Conservation (phyloP, 1,284 basidiomycete genomes). For the Rhodotorula sp. region DNA sequence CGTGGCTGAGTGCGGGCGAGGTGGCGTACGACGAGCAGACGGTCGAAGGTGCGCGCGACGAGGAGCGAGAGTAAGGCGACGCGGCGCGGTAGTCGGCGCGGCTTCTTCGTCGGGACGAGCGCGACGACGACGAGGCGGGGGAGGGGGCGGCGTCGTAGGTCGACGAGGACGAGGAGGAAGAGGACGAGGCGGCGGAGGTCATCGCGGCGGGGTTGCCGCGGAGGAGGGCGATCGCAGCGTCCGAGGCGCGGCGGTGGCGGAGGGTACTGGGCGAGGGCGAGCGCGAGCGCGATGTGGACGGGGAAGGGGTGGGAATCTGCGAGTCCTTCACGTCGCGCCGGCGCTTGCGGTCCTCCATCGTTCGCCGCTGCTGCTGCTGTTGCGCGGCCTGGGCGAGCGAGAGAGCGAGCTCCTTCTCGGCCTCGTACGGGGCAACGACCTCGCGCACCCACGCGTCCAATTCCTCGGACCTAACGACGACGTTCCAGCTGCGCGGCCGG, state of each 20-base stretch:
- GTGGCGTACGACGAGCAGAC: conserved; percentile 28
- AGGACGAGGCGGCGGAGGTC: background rate
- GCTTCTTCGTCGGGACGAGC: conserved; percentile 6
- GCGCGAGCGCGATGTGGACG: conserved; percentile 35
- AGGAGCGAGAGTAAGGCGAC: conserved; percentile 36
- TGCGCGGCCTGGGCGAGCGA: conserved; percentile 22
- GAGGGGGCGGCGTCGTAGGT: conserved; percentile 11
- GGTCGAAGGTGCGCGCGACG: conserved; percentile 29
- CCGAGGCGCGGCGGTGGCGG: conserved; percentile 37
- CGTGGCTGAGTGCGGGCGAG: conserved; percentile 23
- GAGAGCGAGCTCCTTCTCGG: conserved; percentile 23
- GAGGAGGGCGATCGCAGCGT: conserved; percentile 37
- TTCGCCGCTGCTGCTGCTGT: conserved; percentile 17
- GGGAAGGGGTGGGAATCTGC: conserved; percentile 23
- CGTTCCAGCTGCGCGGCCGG: conserved; percentile 68
- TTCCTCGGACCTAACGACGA: conserved; percentile 69
- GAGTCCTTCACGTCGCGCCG: conserved; percentile 28
- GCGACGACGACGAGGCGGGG: conserved; percentile 15
- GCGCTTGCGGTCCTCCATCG: conserved; percentile 39
- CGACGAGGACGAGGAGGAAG: conserved; percentile 3
- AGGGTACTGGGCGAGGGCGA: conserved; percentile 35
- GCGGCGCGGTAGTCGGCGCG: conserved; percentile 24
- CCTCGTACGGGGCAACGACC: conserved; percentile 33
- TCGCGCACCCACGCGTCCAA: conserved; percentile 48
- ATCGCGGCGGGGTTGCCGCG: conserved; percentile 12